Evolutionary conservation across 257 asterid genomes (phyloP), one percentile per base, ranked within the genome.

Genomic region (Solanum piurae): DNA sequence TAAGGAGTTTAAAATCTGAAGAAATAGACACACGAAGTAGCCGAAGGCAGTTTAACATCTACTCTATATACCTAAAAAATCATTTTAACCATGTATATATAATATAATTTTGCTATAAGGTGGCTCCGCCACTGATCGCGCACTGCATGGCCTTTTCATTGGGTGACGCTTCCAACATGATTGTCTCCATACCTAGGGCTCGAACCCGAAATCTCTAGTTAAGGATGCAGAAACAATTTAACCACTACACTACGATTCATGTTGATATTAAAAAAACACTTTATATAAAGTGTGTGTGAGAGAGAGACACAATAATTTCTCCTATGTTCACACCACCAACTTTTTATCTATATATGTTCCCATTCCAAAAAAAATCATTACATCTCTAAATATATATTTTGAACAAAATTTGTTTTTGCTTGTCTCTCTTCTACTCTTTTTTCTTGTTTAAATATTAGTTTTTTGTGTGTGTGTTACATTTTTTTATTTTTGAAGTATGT

Each of bases 401-500:
- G n/a, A 77, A 40, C 62, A 31, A n/a, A 76, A 77, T 77, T 40
- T 20, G 14, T 14, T 77, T 77, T 5, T 40, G 1, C 62, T 72
- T 18, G 84, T 7, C 0, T 13, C 25, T 79, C 38, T 79, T 29
- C 27, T 33, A 72, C 58, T 42, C 36, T 27, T 77, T 46, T 55
- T 25, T 25, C 8, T 44, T 79, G 25, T 12, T 25, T 25, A 1
- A 42, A 2, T 7, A 23, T 5, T 27, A 1, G 2, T 25, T 25
- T 0, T 66, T 6, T 80, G 14, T 27, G 6, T 64, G 16, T 25
- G 66, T 79, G 16, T 46, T 44, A 14, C 18, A 37, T 12, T 4
- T 1, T 38, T 38, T 37, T 13, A 16, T 7, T 36, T 14, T 9
- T 66, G 87, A 90, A 84, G 68, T 18, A 95, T 96, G 98, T 91